Evolutionary conservation across 2,329 filamentous ascomycete species (phyloP).

Genomic region (Cladosporium sp.): DNA sequence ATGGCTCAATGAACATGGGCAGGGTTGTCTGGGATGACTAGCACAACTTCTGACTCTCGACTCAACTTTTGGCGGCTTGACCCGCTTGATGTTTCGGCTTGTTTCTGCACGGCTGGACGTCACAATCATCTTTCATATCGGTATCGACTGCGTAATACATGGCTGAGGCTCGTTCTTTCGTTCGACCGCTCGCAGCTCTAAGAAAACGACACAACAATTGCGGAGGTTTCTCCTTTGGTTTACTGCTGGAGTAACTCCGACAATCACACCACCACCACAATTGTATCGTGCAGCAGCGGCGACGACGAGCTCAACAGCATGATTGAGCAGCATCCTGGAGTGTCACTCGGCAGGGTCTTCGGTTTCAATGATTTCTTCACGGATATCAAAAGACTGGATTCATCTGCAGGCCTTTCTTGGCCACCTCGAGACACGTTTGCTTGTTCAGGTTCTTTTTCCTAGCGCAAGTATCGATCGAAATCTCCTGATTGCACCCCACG

Average conservation of each 20-base stretch:
- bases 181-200: slow-evolving; percentile 13
- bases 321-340: slow-evolving; percentile 26
- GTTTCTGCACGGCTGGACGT: slow-evolving; percentile 19
- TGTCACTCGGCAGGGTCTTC: slow-evolving; percentile 38
- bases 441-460: slow-evolving; percentile 12
- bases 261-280: not conserved
- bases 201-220: slow-evolving; percentile 6
- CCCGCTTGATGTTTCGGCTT: slow-evolving; percentile 15
- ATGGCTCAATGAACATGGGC: slow-evolving; percentile 30
- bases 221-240: slow-evolving; percentile 1
- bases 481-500: not conserved
- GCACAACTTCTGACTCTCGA: slow-evolving; percentile 16
- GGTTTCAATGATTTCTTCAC: slow-evolving; percentile 20
- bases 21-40: slow-evolving; percentile 32
- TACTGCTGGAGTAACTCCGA: not conserved
- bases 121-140: slow-evolving; percentile 27
- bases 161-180: slow-evolving; percentile 17
- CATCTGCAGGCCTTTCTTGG: slow-evolving; percentile 22
- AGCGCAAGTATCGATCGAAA: slow-evolving; percentile 11
- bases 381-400: slow-evolving; percentile 17
- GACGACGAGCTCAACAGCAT: slow-evolving; percentile 12
- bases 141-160: slow-evolving; percentile 26
- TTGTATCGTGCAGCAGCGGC: slow-evolving; percentile 13
- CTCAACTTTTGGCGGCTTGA: slow-evolving; percentile 12
- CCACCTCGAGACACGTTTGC: slow-evolving; percentile 12